Percentiles rank a stretch among this genome's conserved stretches.
These are phyloP conservation scores for Ganoderma leucocontextum DNA, from an alignment of 1,284 basidiomycete genomes.

Conservation along the genomic window DNA sequence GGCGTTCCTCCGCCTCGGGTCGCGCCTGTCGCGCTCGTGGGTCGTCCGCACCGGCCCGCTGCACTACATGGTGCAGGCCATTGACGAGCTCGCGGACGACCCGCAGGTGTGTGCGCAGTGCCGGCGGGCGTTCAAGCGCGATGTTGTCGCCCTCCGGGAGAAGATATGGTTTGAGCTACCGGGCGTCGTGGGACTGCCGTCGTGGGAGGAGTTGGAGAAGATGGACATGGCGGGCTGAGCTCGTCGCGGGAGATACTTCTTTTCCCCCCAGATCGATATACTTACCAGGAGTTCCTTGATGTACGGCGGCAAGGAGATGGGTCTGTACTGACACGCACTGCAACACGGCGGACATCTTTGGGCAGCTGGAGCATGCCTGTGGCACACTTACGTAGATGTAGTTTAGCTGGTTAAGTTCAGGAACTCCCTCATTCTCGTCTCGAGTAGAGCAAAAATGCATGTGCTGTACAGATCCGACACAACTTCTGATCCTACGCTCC, in stretches of 20 bases:
- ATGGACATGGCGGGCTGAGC: constrained; percentile 37
- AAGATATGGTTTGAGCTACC: constrained; percentile 60
- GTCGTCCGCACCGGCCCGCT: constrained; percentile 59
- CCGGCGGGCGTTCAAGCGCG: constrained; percentile 51
- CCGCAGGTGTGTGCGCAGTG: constrained; percentile 54
- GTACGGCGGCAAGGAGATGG: neutral
- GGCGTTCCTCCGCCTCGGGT: constrained; percentile 52
- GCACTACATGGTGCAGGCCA: constrained; percentile 61
- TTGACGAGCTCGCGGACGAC: constrained; percentile 49
- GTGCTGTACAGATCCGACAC: neutral
- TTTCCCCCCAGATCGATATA: neutral
- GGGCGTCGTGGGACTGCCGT: constrained; percentile 50
- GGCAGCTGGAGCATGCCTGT: too few relatives aligned
- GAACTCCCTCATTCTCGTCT: too few relatives aligned
- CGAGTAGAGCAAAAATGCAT: neutral
- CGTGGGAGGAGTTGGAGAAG: constrained; percentile 54
- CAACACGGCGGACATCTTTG: too few relatives aligned
- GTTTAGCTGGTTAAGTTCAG: too few relatives aligned
- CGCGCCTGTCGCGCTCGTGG: constrained; percentile 59
- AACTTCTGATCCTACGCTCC: neutral
- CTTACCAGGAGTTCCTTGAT: neutral
- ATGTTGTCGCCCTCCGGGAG: constrained; percentile 50
- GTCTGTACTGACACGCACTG: neutral
- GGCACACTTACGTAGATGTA: too few relatives aligned
- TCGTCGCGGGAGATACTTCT: too few relatives aligned